Evolutionary conservation across 352 stramenopile genomes (phyloP).

Genomic region (Globisporangium irregulare): DNA sequence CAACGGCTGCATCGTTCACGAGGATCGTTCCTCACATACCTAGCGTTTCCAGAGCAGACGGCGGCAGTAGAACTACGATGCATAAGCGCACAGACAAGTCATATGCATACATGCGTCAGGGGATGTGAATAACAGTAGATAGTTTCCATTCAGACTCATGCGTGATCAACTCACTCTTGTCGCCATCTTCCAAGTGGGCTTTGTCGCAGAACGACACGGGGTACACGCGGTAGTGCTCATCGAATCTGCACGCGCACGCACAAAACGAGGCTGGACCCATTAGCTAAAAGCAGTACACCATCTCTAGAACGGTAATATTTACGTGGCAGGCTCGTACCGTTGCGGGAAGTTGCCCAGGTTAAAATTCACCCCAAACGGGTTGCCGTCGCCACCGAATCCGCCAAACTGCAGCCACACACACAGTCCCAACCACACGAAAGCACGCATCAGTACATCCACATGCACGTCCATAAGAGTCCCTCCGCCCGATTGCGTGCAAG

Average conservation of each 20-base stretch:
- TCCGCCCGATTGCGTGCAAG: no score
- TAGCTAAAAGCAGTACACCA: background rate
- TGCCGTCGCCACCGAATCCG: constrained; percentile 65
- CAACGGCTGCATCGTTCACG: background rate
- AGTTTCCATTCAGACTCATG: background rate
- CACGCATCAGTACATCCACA: background rate
- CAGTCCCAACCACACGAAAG: background rate
- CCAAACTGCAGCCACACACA: constrained; percentile 44
- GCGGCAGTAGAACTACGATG: constrained; percentile 90
- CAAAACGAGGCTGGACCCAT: background rate
- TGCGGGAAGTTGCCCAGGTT: constrained; percentile 73
- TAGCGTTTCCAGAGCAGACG: constrained; percentile 97
- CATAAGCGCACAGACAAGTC: background rate
- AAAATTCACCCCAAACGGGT: constrained; percentile 83
- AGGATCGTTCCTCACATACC: constrained; percentile 34
- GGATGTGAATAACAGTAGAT: background rate
- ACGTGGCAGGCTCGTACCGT: constrained; percentile 28
- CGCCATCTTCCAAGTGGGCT: constrained; percentile 83
- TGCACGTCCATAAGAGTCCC: background rate
- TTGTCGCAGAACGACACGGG: constrained; percentile 88
- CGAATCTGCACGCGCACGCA: constrained; percentile 42
- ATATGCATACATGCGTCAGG: background rate
- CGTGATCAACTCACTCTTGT: constrained; percentile 69
- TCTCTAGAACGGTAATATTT: background rate
- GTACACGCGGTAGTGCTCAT: constrained; percentile 87